phyloP scores from a whole-genome alignment of 1,284 basidiomycete species.

The Leucoagaricus sp. region DNA sequence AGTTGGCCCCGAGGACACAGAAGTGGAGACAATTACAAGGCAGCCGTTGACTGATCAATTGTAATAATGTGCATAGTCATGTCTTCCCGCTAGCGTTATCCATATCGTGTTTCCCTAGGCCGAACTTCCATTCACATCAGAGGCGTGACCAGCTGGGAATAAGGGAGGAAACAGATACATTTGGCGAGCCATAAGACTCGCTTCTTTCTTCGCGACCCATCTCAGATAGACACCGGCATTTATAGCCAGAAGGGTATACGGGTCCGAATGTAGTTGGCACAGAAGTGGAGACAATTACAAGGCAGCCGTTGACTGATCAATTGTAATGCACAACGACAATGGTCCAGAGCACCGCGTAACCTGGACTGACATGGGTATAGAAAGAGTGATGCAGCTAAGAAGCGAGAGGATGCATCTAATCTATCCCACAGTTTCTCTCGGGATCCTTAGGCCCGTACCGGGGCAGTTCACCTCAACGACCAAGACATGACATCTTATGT shows the following conservation, averaged over 20 bases:
- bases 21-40: not conserved
- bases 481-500: not conserved
- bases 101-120: slow-evolving; percentile 2
- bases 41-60: not conserved
- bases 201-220: slow-evolving; percentile 2
- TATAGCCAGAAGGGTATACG: not conserved
- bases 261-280: not conserved
- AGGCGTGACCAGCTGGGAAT: slow-evolving; percentile 1
- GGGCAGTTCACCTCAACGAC: not conserved
- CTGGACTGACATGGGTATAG: slow-evolving; percentile 3
- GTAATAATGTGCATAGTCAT: too few relatives aligned
- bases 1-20: not conserved
- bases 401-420: not conserved
- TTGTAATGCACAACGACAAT: not conserved
- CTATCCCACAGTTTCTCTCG: not conserved
- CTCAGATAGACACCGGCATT: slow-evolving; percentile 8
- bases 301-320: not conserved
- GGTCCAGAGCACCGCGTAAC: not conserved
- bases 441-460: not conserved
- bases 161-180: slow-evolving; percentile 3
- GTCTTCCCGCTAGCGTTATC: not conserved
- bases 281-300: not conserved
- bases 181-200: not conserved
- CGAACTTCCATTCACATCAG: slow-evolving; percentile 14
- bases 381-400: not conserved